phyloP scores from a whole-genome alignment of 1,284 basidiomycete species.

The Sphagnurus paluster region DNA sequence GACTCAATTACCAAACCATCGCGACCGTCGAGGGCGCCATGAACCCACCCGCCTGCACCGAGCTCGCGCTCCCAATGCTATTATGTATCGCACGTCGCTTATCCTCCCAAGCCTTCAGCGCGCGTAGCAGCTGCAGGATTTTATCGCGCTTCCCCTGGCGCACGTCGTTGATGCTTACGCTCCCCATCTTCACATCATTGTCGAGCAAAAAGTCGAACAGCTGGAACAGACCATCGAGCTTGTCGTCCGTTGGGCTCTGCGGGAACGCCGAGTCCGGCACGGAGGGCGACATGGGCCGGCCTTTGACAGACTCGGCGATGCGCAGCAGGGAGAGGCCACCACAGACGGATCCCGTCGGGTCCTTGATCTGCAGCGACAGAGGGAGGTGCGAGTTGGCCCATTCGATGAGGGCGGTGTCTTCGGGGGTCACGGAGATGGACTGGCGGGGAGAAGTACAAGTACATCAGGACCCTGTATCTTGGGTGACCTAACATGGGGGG shows the following conservation, averaged over 20 bases:
- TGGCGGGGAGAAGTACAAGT: slow-evolving; percentile 20
- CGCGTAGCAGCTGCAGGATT: slow-evolving; percentile 74
- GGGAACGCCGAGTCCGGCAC: slow-evolving; percentile 84
- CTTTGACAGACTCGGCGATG: slow-evolving; percentile 75
- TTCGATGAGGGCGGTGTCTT: slow-evolving; percentile 62
- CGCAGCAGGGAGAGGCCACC: slow-evolving; percentile 75
- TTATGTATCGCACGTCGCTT: slow-evolving; percentile 57
- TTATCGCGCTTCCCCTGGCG: slow-evolving; percentile 77
- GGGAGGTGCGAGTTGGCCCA: slow-evolving; percentile 90
- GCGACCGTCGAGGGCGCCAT: slow-evolving; percentile 30
- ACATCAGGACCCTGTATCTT: slow-evolving; percentile 11
- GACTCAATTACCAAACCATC: slow-evolving; percentile 11
- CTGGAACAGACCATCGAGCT: slow-evolving; percentile 85
- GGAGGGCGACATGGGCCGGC: slow-evolving; percentile 61
- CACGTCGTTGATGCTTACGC: slow-evolving; percentile 89
- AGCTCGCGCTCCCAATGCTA: slow-evolving; percentile 44
- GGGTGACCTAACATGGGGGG: slow-evolving; percentile 8
- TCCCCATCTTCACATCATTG: slow-evolving; percentile 85
- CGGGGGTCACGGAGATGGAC: slow-evolving; percentile 20
- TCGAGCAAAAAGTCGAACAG: slow-evolving; percentile 89
- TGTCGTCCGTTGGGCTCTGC: slow-evolving; percentile 62
- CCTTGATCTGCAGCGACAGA: slow-evolving; percentile 59
- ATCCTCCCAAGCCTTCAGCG: slow-evolving; percentile 78
- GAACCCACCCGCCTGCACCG: slow-evolving; percentile 32
- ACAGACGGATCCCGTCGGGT: slow-evolving; percentile 50